A percentile compares a stretch with the other conserved stretches of the same genome.
phyloP scores from a whole-genome alignment of 371 early-diverging fungal genomes.

The Sporodiniella umbellata region DNA sequence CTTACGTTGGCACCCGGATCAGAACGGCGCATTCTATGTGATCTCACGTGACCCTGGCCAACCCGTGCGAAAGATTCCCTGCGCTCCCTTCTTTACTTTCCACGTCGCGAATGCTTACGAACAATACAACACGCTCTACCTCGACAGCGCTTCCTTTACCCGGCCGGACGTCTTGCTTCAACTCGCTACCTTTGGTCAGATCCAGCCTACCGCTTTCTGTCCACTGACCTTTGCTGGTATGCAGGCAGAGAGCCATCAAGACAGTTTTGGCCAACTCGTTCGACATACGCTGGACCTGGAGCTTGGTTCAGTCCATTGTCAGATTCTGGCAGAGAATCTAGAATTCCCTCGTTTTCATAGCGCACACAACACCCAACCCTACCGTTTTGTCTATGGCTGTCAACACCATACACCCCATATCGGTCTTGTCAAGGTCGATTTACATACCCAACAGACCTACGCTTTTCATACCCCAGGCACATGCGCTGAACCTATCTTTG shows the following conservation, averaged over 20 bases:
- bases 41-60: slow-evolving; percentile 34
- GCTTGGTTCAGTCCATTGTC: slow-evolving; percentile 13
- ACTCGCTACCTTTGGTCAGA: slow-evolving; percentile 26
- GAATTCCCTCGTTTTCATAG: slow-evolving; percentile 47
- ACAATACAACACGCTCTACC: slow-evolving; percentile 18
- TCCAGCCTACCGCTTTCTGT: slow-evolving; percentile 8
- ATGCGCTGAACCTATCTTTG: slow-evolving; percentile 67
- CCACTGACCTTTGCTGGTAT: too few species aligned
- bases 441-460: slow-evolving; percentile 20
- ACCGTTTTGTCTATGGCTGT: slow-evolving; percentile 46
- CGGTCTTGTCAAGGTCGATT: slow-evolving; percentile 44
- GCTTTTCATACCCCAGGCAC: slow-evolving; percentile 11
- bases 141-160: slow-evolving; percentile 30
- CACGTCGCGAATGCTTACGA: slow-evolving; percentile 57
- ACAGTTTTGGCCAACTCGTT: slow-evolving; percentile 28
- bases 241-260: slow-evolving; percentile 20
- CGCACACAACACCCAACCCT: neutral
- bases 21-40: slow-evolving; percentile 47
- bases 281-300: slow-evolving; percentile 20
- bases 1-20: slow-evolving; percentile 36
- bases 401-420: slow-evolving; percentile 15
- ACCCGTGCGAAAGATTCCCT: slow-evolving; percentile 46
- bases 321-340: slow-evolving; percentile 31
- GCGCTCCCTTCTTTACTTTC: slow-evolving; percentile 49
- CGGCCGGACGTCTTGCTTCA: slow-evolving; percentile 35